Percentiles rank a stretch among this genome's conserved stretches.
These are phyloP conservation scores for Vinca minor DNA, from an alignment of 257 asterid species.

Conservation along the genomic window DNA sequence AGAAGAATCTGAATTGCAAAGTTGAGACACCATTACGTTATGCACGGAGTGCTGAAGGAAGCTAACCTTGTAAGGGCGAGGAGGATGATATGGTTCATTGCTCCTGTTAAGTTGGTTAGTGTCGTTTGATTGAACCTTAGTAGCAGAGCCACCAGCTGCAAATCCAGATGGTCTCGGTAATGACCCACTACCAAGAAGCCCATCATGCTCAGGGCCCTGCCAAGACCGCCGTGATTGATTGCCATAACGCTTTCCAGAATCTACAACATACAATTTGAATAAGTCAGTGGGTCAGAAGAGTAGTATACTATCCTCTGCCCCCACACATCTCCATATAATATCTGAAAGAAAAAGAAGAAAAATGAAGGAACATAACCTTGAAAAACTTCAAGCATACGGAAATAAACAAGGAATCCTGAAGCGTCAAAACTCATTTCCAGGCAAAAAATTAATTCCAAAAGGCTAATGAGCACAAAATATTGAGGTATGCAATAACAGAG, in stretches of 20 bases:
- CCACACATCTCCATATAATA: background rate
- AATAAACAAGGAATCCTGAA: background rate
- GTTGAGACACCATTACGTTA: conserved; percentile 9
- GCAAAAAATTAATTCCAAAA: conserved; percentile 1
- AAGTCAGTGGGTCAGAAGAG: conserved; percentile 4
- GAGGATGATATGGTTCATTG: conserved; percentile 92
- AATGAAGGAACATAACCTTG: background rate
- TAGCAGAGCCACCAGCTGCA: conserved; percentile 50
- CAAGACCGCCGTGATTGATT: conserved; percentile 58
- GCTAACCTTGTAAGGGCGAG: conserved; percentile 94
- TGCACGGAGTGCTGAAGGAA: background rate
- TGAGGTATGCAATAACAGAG: background rate
- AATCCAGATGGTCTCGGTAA: conserved; percentile 72
- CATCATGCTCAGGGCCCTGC: conserved; percentile 92
- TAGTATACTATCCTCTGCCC: background rate
- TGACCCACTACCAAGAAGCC: conserved; percentile 97
- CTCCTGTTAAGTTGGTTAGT: conserved; percentile 55
- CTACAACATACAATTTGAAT: conserved; percentile 24
- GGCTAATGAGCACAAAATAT: background rate
- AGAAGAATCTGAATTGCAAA: background rate
- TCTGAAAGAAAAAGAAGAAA: background rate
- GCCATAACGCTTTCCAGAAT: conserved; percentile 60
- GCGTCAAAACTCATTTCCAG: background rate
- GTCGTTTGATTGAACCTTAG: conserved; percentile 53
- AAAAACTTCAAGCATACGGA: background rate